Base-by-base conservation (phyloP, 495 filamentous ascomycete species). In the Podospora appendiculata region DNA sequence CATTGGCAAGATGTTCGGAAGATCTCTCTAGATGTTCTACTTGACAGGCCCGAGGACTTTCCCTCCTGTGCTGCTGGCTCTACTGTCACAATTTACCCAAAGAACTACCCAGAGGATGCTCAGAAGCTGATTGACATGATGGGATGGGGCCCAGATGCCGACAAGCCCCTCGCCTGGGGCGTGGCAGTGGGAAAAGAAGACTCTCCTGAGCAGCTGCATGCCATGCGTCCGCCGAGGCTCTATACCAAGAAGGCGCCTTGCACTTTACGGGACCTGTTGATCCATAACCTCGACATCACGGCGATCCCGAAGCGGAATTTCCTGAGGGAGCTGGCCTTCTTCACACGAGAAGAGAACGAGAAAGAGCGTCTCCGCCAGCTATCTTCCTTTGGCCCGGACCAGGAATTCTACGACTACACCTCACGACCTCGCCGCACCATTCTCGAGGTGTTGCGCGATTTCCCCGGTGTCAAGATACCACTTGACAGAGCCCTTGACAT, bases 1-100 rank as follows among this genome's bases (percentile, higher is more conserved):
- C 93, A 99, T 66, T 96, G 89, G 86, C 93, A 99, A 66, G 94
- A 97, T 73, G 93, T 97, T 33, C 84, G 93, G 3, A 79, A 83
- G 47, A 68, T 96, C n/a, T 66, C 63, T 1, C 71, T 95, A 13
- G 72, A 73, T 0, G 63, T 84, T 3, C 72, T 0, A 3, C 9
- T 40, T 10, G 32, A 13, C 13, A 32, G 16, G n/a, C 9, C 13
- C 13, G 40, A 45, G 4, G 10, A 12, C 5, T 32, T 54, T 18
- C 8, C 45, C 17, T 9, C 63, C 0, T 82, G 84, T 51, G 57
- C 59, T 0, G 90, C 94, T 0, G 90, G 92, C 4, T 85, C 93
- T 51, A 81, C 86, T 14, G 66, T 93, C 42, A 76, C 81, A 8
- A 81, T 99, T 38, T 89, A 83, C 32, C 93, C 93, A 1, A 92